Conservation (phyloP, 306 rosid species). For the Quercus engelmannii region DNA sequence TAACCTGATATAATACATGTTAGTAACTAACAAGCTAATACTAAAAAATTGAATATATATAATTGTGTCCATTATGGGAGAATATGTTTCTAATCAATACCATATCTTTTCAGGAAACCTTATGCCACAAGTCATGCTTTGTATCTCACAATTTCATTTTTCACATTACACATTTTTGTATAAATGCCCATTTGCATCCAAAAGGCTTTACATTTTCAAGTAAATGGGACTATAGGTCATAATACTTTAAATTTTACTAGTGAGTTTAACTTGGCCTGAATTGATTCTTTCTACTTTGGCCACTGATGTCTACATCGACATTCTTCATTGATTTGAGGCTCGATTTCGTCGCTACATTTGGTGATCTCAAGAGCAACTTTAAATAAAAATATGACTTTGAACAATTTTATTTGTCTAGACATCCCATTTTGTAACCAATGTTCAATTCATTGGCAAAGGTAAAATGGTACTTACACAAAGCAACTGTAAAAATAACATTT, state of each 20-base stretch:
- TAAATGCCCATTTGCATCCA: slow-evolving; percentile 5
- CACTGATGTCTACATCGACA: background rate
- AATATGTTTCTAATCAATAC: too few relatives aligned
- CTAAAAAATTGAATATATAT: too few relatives aligned
- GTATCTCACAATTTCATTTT: too few relatives aligned
- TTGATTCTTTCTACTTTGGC: background rate
- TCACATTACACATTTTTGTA: background rate
- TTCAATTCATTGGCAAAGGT: too few relatives aligned
- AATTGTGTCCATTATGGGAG: too few relatives aligned
- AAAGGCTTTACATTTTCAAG: background rate
- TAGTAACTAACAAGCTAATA: too few relatives aligned
- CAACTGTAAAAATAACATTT: too few relatives aligned
- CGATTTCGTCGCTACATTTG: background rate
- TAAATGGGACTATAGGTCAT: background rate
- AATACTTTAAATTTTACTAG: background rate
- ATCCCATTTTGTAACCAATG: too few relatives aligned
- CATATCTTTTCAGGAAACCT: too few relatives aligned
- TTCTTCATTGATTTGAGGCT: background rate
- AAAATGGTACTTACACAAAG: too few relatives aligned
- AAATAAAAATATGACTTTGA: background rate
- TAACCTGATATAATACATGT: too few relatives aligned
- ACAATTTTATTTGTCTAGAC: background rate
- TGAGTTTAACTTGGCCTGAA: background rate
- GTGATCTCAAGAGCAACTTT: background rate
- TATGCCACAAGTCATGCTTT: too few relatives aligned